Evolutionary conservation across 208 protist species (phyloP), one percentile per base, ranked within the genome.

Genomic region (Crithidia bombi): DNA sequence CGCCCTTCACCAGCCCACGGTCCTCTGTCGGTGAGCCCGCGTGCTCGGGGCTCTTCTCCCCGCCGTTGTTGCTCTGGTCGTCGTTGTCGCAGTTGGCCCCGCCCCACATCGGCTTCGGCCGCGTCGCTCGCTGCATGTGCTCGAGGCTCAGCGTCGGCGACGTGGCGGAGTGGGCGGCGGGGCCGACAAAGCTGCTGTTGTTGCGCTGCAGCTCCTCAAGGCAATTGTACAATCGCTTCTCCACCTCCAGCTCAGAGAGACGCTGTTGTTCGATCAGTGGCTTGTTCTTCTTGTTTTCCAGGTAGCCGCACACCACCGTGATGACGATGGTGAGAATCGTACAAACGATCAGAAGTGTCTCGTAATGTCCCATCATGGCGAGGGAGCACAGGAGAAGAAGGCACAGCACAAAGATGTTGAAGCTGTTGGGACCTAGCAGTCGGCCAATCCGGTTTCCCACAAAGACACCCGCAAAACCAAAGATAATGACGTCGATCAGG

Each of bases 361-460:
- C 46, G 41, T 62, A 75, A 25, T 77, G 58, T 6, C 56, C 67
- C 47, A 85, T 46, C 82, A 85, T 87, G 25, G 70, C 74, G 0
- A 87, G 66, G 19, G 79, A 65, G 47, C 75, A 81, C 26, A 87
- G 78, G 43, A 87, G 76, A 28, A 87, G 76, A 11, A 87, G 59
- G 51, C 75, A 82, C 23, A 85, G 58, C 12, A 85, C 79, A 66
- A 87, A 83, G 26, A 84, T 50, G 69, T 85, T 82, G 72, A 85
- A 85, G 61, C 78, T 81, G 23, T 72, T 70, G 15, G 82, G 82
- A n/a, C 82, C 82, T 35, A 87, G 69, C 4, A 87, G 66, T 14
- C 79, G 78, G 25, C 83, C 83, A 21, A 89, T 55, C 49, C 55
- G 43, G 54, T 84, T 80, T 21, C 80, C 79, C 35, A 83, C 80